A percentile compares a stretch with the other conserved stretches of the same genome.
Conservation (phyloP, 495 filamentous ascomycete genomes). For the Oleoguttula mirabilis region DNA sequence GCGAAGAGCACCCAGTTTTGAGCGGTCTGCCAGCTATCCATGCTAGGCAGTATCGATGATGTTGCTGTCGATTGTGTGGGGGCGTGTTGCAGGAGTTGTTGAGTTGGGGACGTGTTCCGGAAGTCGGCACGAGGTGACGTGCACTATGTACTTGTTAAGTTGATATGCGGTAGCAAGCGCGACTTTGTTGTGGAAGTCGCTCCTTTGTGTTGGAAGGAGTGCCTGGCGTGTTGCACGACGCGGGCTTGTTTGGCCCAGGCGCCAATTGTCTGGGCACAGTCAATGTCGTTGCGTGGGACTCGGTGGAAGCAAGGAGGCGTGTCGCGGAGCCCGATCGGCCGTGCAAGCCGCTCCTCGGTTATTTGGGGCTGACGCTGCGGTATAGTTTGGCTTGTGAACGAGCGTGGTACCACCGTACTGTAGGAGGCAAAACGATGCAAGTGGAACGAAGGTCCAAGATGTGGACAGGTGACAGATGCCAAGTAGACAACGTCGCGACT, state of each 20-base stretch:
- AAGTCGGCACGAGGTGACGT: constrained; percentile 1
- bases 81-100: background rate
- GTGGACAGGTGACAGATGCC: too few species aligned
- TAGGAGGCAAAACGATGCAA: too few species aligned
- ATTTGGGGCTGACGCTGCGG: too few species aligned
- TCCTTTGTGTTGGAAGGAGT: background rate
- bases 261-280: constrained; percentile 4
- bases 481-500: too few species aligned
- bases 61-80: background rate
- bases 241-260: constrained; percentile 5
- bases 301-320: constrained; percentile 4
- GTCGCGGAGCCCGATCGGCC: too few species aligned
- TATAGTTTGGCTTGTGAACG: too few species aligned
- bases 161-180: background rate
- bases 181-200: background rate
- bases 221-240: constrained; percentile 8
- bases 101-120: background rate
- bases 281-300: background rate
- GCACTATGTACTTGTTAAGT: too few species aligned
- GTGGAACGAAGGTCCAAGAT: too few species aligned
- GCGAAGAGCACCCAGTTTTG: constrained; percentile 10
- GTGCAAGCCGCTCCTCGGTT: too few species aligned
- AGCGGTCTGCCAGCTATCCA: constrained; percentile 8
- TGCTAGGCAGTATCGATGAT: constrained; percentile 3
- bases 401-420: too few species aligned